Conservation (phyloP, 352 stramenopile species). For the Phytophthora melonis region DNA sequence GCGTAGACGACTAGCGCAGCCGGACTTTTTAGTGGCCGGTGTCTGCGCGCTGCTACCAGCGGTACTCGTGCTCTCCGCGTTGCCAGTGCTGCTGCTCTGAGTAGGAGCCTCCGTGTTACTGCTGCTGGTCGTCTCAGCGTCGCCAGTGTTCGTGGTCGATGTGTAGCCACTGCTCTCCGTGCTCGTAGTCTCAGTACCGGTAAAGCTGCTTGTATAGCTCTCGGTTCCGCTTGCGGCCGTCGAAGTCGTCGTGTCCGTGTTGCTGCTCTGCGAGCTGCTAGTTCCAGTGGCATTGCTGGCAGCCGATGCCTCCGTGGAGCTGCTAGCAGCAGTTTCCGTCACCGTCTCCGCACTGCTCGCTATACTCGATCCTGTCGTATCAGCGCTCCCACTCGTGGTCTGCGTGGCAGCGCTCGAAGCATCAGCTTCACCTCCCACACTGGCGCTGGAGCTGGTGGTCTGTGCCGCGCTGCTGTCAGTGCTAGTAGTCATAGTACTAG, state of each 20-base stretch:
- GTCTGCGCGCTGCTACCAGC: constrained; percentile 10
- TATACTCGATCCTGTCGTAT: background rate
- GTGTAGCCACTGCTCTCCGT: constrained; percentile 5
- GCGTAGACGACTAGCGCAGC: constrained; percentile 20
- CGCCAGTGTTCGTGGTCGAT: background rate
- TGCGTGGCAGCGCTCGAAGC: constrained; percentile 11
- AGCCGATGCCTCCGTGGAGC: background rate
- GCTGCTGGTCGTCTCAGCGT: constrained; percentile 1
- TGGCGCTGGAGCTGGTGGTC: constrained; percentile 4
- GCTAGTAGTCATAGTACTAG: background rate
- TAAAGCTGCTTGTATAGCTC: background rate
- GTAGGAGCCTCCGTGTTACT: background rate
- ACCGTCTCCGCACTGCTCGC: background rate
- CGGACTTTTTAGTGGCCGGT: constrained; percentile 6
- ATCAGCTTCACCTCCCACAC: constrained; percentile 16
- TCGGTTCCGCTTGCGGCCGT: background rate
- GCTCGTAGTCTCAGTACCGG: constrained; percentile 5
- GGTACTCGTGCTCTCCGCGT: constrained; percentile 7
- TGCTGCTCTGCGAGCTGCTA: background rate
- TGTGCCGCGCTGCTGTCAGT: constrained; percentile 1
- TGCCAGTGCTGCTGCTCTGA: constrained; percentile 6
- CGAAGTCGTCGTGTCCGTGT: background rate
- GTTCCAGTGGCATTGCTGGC: background rate
- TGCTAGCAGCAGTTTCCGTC: constrained; percentile 2
- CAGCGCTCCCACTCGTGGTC: constrained; percentile 4